phyloP scores from a whole-genome alignment of 1,284 basidiomycete species.

The Boletus calvinii region DNA sequence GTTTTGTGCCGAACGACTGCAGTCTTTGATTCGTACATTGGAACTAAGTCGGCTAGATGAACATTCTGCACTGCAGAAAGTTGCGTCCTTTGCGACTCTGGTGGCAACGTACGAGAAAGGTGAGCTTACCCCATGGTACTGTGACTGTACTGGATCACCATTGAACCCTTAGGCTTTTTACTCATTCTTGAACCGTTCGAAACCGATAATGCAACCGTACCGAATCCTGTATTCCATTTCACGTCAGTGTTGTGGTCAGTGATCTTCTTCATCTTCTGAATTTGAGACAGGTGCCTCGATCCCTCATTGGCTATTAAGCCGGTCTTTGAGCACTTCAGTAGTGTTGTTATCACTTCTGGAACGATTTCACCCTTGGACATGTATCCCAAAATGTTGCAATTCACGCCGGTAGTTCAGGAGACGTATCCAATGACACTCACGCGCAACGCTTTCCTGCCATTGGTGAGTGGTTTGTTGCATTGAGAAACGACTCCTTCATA shows the following conservation, averaged over 20 bases:
- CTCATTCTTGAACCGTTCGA: conserved; percentile 98
- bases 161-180: conserved; percentile 71
- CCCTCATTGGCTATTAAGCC: conserved; percentile 97
- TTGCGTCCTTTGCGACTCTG: conserved; percentile 94
- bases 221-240: conserved; percentile 98
- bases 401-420: conserved; percentile 96
- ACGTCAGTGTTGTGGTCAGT: conserved; percentile 56
- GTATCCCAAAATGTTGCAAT: conserved; percentile 99
- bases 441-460: conserved; percentile 95
- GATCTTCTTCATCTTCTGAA: conserved; percentile 8
- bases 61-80: conserved; percentile 89
- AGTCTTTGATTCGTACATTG: conserved; percentile 91
- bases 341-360: conserved; percentile 97
- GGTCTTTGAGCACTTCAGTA: conserved; percentile 97
- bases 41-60: conserved; percentile 93
- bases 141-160: conserved; percentile 1
- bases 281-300: conserved; percentile 78
- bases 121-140: conserved; percentile 27
- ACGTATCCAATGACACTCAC: conserved; percentile 98
- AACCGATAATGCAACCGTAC: conserved; percentile 97
- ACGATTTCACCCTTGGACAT: conserved; percentile 99
- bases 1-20: conserved; percentile 95
- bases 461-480: conserved; percentile 53
- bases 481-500: not conserved
- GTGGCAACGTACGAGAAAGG: conserved; percentile 99